Evolutionary conservation across 805 yeast genomes (phyloP), one percentile per base, ranked within the genome.

Genomic region (Kodamaea nitidulidarum): DNA sequence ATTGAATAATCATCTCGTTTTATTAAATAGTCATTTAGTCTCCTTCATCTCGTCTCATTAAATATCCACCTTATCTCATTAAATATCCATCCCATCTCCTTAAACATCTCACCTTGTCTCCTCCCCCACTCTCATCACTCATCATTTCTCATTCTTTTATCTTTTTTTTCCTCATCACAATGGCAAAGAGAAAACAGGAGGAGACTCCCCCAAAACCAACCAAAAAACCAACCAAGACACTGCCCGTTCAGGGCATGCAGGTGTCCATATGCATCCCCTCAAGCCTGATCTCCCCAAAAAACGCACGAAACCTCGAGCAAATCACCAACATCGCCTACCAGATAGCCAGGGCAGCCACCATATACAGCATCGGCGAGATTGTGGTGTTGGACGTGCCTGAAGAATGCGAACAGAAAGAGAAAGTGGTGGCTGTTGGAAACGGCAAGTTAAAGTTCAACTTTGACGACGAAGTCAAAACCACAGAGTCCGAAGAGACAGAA

Each of bases 201-300:
- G 44, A 26, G 27, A 43, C 36, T 4, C 42, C 30, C 6, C 24
- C 15, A 11, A 56, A 52, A 36, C 45, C 56, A 7, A 56, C 61
- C 11, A 63, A 56, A 38, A 56, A 60, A 40, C 64, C 71, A 1
- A 41, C 46, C n/a, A 65, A 64, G 41, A 17, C 43, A 2, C 38
- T 36, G 8, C 50, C 56, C 3, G 40, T 49, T 12, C 26, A 21
- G 14, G 42, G 38, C 17, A 41, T 49, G 1, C 71, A 70, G 49
- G 73, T 73, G 44, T 71, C 88, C 1, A 50, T 88, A 2, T 86
- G 95, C 54, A 70, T 88, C 24, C 95, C 96, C 1, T 77, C 91
- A 1, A 70, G 81, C 1, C 67, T 80, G 12, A 71, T 88, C 9
- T 67, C 76, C 1, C 44, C 47, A 1, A 52, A 75, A 4, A 75